Conservation (phyloP, 2,329 filamentous ascomycete genomes). For the Verticillium albo-atrum region DNA sequence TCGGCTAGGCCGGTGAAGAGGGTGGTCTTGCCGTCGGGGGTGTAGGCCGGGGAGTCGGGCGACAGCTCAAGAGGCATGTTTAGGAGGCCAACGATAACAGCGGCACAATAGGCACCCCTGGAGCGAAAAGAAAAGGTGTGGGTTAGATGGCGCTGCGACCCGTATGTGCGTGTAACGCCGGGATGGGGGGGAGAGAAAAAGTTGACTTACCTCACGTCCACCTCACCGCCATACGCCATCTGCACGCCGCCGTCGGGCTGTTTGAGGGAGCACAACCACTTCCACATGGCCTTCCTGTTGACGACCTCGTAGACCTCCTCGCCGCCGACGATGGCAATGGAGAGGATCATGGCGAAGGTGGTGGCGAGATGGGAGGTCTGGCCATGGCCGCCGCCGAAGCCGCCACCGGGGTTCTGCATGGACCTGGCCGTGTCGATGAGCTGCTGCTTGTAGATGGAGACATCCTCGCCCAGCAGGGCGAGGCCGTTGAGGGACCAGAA, state of each 20-base stretch:
- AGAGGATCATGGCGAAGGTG: conserved; percentile 79
- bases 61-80: conserved; percentile 78
- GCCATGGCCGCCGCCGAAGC: conserved; percentile 91
- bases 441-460: conserved; percentile 60
- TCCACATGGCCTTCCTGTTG: conserved; percentile 83
- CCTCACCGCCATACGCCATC: conserved; percentile 80
- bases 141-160: conserved; percentile 9
- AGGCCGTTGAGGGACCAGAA: conserved; percentile 87
- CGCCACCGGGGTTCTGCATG: conserved; percentile 78
- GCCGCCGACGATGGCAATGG: conserved; percentile 74
- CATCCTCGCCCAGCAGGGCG: conserved; percentile 71
- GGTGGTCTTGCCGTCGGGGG: conserved; percentile 49
- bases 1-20: conserved; percentile 72
- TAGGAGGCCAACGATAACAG: conserved; percentile 78
- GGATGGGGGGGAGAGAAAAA: neutral
- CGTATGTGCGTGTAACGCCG: conserved; percentile 5
- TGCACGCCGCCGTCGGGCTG: conserved; percentile 85
- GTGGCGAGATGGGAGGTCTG: conserved; percentile 86
- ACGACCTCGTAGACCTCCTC: conserved; percentile 69
- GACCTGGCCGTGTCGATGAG: conserved; percentile 71
- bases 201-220: conserved; percentile 73
- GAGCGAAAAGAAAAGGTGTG: neutral
- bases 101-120: conserved; percentile 87
- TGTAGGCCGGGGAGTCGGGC: conserved; percentile 60
- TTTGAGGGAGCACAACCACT: conserved; percentile 83